A percentile compares a stretch with the other conserved stretches of the same genome.
Conservation (phyloP, 306 rosid genomes). For the Medicago arabica region DNA sequence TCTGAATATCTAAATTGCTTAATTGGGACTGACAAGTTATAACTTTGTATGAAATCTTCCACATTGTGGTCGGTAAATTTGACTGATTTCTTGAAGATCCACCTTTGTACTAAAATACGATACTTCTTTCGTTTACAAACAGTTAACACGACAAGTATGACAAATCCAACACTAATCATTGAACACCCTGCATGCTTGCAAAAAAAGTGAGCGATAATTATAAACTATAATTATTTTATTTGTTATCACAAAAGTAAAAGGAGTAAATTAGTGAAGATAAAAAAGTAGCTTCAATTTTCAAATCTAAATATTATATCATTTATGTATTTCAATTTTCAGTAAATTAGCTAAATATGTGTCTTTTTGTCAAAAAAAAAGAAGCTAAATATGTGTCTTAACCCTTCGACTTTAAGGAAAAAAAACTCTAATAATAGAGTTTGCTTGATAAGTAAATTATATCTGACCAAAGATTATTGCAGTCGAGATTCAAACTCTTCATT, state of each 20-base stretch:
- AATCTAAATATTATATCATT: background rate
- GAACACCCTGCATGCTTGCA: background rate
- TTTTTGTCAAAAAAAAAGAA: no score
- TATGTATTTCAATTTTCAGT: no score
- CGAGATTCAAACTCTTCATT: no score
- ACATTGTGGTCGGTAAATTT: background rate
- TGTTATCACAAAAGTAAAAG: background rate
- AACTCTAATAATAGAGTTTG: no score
- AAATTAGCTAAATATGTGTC: no score
- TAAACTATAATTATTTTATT: background rate
- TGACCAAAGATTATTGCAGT: no score
- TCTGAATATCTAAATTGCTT: slow-evolving; percentile 13
- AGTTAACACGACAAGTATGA: background rate
- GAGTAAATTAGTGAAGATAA: background rate
- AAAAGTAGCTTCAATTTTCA: background rate
- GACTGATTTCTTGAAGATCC: background rate
- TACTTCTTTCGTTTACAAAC: background rate
- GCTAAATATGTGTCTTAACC: no score
- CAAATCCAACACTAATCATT: background rate
- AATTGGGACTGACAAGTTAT: slow-evolving; percentile 5
- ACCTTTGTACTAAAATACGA: no score
- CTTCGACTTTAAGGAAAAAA: no score
- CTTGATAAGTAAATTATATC: no score
- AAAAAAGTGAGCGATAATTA: background rate
- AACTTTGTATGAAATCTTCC: slow-evolving; percentile 6